Conservation (phyloP, 169 alveolate genomes). For the Eimeria brunetti region DNA sequence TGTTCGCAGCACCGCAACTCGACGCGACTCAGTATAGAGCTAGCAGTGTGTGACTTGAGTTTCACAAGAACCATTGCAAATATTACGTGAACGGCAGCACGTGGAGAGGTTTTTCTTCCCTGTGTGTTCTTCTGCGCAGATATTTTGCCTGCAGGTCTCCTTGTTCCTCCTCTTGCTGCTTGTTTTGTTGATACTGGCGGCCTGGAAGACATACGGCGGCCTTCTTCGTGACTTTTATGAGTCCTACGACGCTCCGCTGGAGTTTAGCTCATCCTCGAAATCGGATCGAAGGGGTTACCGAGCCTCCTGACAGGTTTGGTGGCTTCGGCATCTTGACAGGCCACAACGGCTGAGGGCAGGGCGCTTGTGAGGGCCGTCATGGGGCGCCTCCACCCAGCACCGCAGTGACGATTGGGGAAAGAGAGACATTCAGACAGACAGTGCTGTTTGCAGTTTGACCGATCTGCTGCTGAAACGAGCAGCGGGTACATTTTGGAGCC, state of each 20-base stretch:
- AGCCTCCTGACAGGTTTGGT: neutral
- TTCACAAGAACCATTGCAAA: neutral
- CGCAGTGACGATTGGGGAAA: conserved; percentile 9
- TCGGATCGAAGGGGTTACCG: neutral
- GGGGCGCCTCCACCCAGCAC: neutral
- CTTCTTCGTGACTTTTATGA: conserved; percentile 55
- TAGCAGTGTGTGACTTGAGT: neutral
- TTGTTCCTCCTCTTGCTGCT: conserved; percentile 31
- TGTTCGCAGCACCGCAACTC: neutral
- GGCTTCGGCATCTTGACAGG: neutral
- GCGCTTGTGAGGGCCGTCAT: neutral
- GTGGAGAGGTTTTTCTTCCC: neutral
- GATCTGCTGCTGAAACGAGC: neutral
- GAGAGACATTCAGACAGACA: no score
- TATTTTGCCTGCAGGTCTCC: conserved; percentile 67
- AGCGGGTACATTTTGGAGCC: neutral
- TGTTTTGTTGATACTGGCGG: conserved; percentile 53
- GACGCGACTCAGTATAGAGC: neutral
- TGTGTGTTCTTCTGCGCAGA: conserved; percentile 47
- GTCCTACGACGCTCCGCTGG: conserved; percentile 58
- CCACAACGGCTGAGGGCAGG: neutral
- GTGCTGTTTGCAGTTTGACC: neutral
- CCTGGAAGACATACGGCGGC: conserved; percentile 68
- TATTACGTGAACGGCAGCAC: neutral
- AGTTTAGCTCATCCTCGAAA: conserved; percentile 10